Percentiles rank a stretch among this genome's conserved stretches.
Conservation (phyloP, 2,329 filamentous ascomycete species). For the Exophiala viscosa region DNA sequence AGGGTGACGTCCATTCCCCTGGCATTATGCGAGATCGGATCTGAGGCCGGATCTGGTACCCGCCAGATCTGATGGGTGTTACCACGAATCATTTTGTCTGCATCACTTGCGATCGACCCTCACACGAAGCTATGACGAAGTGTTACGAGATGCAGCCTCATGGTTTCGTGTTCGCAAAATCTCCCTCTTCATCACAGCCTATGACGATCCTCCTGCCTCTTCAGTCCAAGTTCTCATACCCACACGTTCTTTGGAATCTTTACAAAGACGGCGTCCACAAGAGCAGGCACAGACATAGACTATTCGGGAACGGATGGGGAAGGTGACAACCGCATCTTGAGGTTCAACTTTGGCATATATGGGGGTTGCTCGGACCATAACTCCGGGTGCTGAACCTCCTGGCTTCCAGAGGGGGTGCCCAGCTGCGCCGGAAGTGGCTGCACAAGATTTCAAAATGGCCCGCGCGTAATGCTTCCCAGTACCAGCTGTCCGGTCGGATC, state of each 20-base stretch:
- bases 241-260: background rate
- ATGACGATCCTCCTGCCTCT: background rate
- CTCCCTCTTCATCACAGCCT: background rate
- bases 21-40: constrained; percentile 13
- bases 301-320: too few relatives aligned
- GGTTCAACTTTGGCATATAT: background rate
- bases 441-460: background rate
- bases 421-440: background rate
- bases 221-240: background rate
- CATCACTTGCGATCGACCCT: background rate
- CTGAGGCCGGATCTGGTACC: constrained; percentile 8
- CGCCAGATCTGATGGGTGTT: constrained; percentile 5
- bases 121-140: background rate
- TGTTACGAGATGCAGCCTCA: background rate
- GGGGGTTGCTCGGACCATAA: background rate
- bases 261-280: too few relatives aligned
- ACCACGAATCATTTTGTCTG: background rate
- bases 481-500: background rate
- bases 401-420: background rate
- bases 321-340: background rate
- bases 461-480: background rate
- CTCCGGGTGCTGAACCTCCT: background rate
- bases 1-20: background rate
- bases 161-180: background rate
- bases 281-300: too few relatives aligned